Conservation (phyloP, 2,329 filamentous ascomycete species). For the Pseudogymnoascus sp. region DNA sequence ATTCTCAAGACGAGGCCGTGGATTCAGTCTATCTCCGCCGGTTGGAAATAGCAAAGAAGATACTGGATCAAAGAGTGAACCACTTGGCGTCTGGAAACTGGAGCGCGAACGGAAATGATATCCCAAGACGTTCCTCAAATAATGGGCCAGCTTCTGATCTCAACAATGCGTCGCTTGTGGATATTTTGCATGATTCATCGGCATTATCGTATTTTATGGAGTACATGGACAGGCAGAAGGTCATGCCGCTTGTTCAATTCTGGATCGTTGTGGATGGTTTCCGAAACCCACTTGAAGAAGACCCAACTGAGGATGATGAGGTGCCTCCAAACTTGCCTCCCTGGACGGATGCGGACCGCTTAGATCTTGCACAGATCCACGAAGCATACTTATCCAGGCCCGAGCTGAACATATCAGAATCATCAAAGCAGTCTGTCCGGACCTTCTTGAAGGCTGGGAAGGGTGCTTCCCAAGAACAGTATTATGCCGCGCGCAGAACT, state of each 20-base stretch:
- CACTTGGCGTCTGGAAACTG: slow-evolving; percentile 65
- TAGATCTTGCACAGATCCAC: slow-evolving; percentile 84
- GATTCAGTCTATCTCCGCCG: slow-evolving; percentile 82
- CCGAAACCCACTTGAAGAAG: slow-evolving; percentile 84
- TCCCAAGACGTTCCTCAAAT: not conserved
- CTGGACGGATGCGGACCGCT: slow-evolving; percentile 78
- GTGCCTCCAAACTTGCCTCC: slow-evolving; percentile 51
- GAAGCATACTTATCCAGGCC: slow-evolving; percentile 78
- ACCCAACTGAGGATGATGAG: slow-evolving; percentile 58
- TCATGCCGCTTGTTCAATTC: slow-evolving; percentile 90
- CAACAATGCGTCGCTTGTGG: slow-evolving; percentile 68
- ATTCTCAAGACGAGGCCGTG: slow-evolving; percentile 67
- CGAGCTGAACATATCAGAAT: slow-evolving; percentile 68
- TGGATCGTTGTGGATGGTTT: slow-evolving; percentile 98
- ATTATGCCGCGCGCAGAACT: slow-evolving; percentile 71
- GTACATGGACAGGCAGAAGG: slow-evolving; percentile 86
- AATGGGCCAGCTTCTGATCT: slow-evolving; percentile 42
- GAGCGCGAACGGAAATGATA: slow-evolving; percentile 20
- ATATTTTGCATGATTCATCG: slow-evolving; percentile 82
- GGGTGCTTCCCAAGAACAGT: slow-evolving; percentile 69
- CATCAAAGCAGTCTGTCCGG: slow-evolving; percentile 61
- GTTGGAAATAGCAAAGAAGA: slow-evolving; percentile 81
- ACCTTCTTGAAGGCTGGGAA: slow-evolving; percentile 73
- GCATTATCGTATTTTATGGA: slow-evolving; percentile 99
- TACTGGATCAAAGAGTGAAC: slow-evolving; percentile 83